A percentile compares a stretch with the other conserved stretches of the same genome.
Evolutionary conservation across 768 basidiomycete species (phyloP).

Genomic region (Leucocoprinus birnbaumii): DNA sequence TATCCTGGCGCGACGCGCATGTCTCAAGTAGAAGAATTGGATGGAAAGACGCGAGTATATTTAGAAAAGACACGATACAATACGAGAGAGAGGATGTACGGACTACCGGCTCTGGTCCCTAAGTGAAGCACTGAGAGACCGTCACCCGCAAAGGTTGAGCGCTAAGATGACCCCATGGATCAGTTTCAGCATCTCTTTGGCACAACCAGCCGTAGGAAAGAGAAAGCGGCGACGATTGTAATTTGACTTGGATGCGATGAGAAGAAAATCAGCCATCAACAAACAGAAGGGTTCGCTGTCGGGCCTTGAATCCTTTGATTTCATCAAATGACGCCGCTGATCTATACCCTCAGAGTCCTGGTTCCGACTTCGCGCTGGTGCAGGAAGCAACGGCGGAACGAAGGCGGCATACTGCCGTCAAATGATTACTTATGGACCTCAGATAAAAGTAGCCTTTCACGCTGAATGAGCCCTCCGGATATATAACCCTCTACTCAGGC

Average conservation of each 20-base stretch:
- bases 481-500: too few relatives aligned
- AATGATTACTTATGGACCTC: too few relatives aligned
- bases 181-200: conserved; percentile 13
- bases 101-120: conserved; percentile 12
- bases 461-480: too few relatives aligned
- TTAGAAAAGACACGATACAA: neutral
- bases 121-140: neutral
- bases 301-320: conserved; percentile 6
- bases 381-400: too few relatives aligned
- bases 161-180: conserved; percentile 8
- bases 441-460: too few relatives aligned
- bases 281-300: neutral
- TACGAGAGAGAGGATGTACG: neutral
- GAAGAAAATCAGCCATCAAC: neutral
- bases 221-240: conserved; percentile 12
- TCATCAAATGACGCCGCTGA: too few relatives aligned
- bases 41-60: neutral
- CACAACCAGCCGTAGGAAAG: conserved; percentile 9
- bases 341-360: too few relatives aligned
- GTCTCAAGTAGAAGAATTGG: conserved; percentile 1
- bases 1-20: neutral
- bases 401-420: too few relatives aligned
- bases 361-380: too few relatives aligned
- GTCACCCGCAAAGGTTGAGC: conserved; percentile 4
- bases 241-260: conserved; percentile 13